phyloP scores from a whole-genome alignment of 768 basidiomycete species.

The Pleurotus citrinopileatus region DNA sequence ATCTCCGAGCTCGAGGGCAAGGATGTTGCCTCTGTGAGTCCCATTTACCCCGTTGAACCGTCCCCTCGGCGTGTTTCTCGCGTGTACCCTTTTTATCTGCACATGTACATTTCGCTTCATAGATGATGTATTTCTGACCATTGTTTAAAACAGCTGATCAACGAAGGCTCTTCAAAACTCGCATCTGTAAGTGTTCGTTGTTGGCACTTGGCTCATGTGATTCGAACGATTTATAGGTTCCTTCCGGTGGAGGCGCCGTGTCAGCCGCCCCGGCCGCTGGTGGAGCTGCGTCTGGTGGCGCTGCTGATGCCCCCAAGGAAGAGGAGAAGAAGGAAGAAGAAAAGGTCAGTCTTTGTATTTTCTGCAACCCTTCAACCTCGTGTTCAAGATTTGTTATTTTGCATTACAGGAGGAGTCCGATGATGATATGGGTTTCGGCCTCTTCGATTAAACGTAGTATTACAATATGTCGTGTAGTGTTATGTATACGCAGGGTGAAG shows the following conservation, averaged over 20 bases:
- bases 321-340: slow-evolving; percentile 90
- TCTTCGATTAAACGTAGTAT: slow-evolving; percentile 75
- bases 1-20: slow-evolving; percentile 91
- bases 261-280: slow-evolving; percentile 48
- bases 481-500: background rate
- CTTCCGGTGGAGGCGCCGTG: slow-evolving; percentile 86
- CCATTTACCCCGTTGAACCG: background rate
- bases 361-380: background rate
- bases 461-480: slow-evolving; percentile 8
- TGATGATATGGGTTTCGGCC: slow-evolving; percentile 99
- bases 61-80: background rate
- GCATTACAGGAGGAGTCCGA: slow-evolving; percentile 79
- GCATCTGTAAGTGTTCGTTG: slow-evolving; percentile 60
- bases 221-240: slow-evolving; percentile 49
- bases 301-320: slow-evolving; percentile 70
- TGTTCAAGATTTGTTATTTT: slow-evolving; percentile 8
- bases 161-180: slow-evolving; percentile 89
- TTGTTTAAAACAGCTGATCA: slow-evolving; percentile 65
- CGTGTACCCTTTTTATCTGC: background rate
- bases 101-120: background rate
- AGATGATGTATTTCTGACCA: background rate
- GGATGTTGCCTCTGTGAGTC: slow-evolving; percentile 72
- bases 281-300: slow-evolving; percentile 52
- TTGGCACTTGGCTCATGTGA: slow-evolving; percentile 8
- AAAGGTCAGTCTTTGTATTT: slow-evolving; percentile 52